phyloP scores from a whole-genome alignment of 257 asterid genomes.

The Jaltomata sinuosa region DNA sequence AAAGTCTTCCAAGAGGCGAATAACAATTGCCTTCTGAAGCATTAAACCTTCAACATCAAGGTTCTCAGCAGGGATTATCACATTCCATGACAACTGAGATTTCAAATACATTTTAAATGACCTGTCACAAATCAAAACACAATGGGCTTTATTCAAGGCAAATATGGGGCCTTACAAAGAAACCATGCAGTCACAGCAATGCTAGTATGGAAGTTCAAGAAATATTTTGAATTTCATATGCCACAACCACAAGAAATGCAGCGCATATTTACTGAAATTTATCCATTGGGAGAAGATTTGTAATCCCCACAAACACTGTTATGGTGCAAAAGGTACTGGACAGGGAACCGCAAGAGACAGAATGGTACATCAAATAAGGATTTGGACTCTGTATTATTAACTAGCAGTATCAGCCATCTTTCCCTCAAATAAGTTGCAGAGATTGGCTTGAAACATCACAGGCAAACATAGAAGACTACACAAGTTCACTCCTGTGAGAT shows the following conservation, averaged over 20 bases:
- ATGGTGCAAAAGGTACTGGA: background rate
- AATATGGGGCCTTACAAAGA: background rate
- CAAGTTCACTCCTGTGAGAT: background rate
- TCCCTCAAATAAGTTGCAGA: background rate
- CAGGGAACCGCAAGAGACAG: background rate
- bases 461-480: background rate
- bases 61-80: conserved; percentile 47
- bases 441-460: background rate
- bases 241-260: background rate
- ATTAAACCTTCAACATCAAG: conserved; percentile 54
- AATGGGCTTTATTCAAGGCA: background rate
- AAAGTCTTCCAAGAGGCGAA: conserved; percentile 53
- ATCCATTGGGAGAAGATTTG: background rate
- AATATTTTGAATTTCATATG: background rate
- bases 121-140: background rate
- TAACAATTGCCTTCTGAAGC: conserved; percentile 56
- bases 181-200: background rate
- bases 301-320: background rate
- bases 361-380: background rate
- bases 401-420: background rate
- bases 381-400: background rate
- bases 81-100: conserved; percentile 56
- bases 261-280: background rate
- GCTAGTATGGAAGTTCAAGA: background rate
- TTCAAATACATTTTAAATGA: conserved; percentile 42